These are phyloP conservation scores for Cryomyces antarcticus DNA, from an alignment of 495 filamentous ascomycete species.

Conservation along the genomic window DNA sequence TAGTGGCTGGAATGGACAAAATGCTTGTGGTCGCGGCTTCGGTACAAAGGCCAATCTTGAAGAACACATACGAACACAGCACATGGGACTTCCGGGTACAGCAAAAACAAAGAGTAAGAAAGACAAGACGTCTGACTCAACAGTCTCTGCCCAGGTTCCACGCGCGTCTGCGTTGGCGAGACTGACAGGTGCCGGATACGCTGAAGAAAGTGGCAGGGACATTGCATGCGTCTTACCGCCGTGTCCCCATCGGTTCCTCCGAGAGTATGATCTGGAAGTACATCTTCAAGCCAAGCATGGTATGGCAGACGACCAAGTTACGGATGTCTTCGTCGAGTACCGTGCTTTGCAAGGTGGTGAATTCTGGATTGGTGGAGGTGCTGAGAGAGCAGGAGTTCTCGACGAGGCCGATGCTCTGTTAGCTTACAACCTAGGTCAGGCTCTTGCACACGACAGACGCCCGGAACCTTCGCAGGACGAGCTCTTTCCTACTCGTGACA, in stretches of 20 bases:
- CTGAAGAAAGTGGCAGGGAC: slow-evolving; percentile 28
- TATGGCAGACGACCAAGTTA: slow-evolving; percentile 28
- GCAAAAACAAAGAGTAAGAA: slow-evolving; percentile 18
- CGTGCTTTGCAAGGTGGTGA: slow-evolving; percentile 14
- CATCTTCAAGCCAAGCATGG: slow-evolving; percentile 40
- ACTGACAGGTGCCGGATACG: slow-evolving; percentile 42
- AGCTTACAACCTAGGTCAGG: background rate
- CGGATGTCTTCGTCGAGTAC: slow-evolving; percentile 15
- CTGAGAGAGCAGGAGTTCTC: background rate
- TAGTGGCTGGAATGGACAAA: slow-evolving; percentile 39
- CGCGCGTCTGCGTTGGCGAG: slow-evolving; percentile 5
- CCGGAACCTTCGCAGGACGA: background rate
- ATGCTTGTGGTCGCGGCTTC: slow-evolving; percentile 47
- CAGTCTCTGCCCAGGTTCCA: slow-evolving; percentile 13
- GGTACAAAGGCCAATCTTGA: slow-evolving; percentile 52
- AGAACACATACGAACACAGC: slow-evolving; percentile 58
- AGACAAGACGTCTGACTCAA: slow-evolving; percentile 2
- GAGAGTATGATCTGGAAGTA: slow-evolving; percentile 44
- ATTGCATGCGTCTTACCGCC: slow-evolving; percentile 32
- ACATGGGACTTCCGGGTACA: slow-evolving; percentile 35
- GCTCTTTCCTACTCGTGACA: background rate
- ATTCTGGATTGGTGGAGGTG: slow-evolving; percentile 24
- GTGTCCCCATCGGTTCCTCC: slow-evolving; percentile 40
- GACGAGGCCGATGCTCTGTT: background rate
- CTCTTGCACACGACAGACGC: background rate